Base-by-base conservation (phyloP, 108 stramenopile genomes). In the Fragilaria crotonensis region DNA sequence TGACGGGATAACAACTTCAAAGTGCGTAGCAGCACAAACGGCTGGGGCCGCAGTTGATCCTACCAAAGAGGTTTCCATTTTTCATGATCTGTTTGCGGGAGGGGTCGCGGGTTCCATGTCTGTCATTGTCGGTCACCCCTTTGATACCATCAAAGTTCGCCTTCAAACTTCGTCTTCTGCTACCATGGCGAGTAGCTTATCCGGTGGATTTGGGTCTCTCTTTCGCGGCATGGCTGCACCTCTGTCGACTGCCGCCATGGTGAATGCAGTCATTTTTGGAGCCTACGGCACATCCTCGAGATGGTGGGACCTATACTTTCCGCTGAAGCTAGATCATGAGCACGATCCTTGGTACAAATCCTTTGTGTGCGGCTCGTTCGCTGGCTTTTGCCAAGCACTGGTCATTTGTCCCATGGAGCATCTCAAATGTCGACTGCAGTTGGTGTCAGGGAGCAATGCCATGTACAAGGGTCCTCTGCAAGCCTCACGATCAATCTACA, bases 351-450 rank as follows among this genome's bases (percentile, higher is more conserved):
- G 55, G 57, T 21, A 57, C 27, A 80, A 84, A 62, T 75, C 79
- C 5, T 90, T 90, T 51, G 56, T 72, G 27, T 94, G 93, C 54
- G 96, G 96, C 2, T 66, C 73, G 14, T 72, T 90, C 48, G 94
- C 94, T 19, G 96, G 96, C 20, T 62, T 90, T 22, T 79, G 89
- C 1, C 95, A 96, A 62, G 74, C 80, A 5, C 54, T 82, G 30
- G 79, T 95, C 0, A 75, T 95, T 48, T 77, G 79, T 57, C 74
- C 74, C 0, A 74, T 85, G 68, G 96, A 97, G 60, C 90, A 93
- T 53, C 62, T 97, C 71, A 97, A 97, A 62, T 89, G 90, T 67
- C 79, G 93, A 54, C 63, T 97, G 54, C 96, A 97, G 75, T 66
- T 85, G 36, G 70, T 87, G 49, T 62, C 71, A 25, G 59, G 59